A percentile compares a stretch with the other conserved stretches of the same genome.
Conservation (phyloP, 148 eudicot species). For the Limonium bicolor region DNA sequence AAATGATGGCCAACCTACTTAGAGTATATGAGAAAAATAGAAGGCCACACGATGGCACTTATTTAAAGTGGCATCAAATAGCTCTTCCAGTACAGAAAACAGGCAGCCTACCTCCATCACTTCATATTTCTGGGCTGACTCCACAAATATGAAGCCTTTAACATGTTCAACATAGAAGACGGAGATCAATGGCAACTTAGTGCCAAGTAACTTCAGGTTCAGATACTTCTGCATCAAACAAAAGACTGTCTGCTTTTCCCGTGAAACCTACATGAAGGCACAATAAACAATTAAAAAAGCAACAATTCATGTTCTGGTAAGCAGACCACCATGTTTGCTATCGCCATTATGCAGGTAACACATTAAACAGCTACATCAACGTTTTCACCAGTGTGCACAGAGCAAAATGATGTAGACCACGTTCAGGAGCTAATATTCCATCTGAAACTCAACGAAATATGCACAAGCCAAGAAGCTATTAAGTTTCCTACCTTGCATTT, state of each 20-base stretch:
- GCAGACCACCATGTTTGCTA: too few species aligned
- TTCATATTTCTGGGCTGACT: conserved; percentile 69
- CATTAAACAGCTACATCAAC: too few species aligned
- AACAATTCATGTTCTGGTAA: too few species aligned
- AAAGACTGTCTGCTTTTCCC: conserved; percentile 78
- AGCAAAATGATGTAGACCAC: neutral
- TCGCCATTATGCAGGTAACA: too few species aligned
- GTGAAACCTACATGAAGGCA: conserved; percentile 93
- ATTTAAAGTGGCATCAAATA: too few species aligned
- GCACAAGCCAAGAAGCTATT: neutral
- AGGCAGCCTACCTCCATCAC: conserved; percentile 47
- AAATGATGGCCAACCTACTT: neutral
- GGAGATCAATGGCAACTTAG: conserved; percentile 65
- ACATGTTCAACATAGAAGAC: conserved; percentile 73
- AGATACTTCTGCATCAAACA: conserved; percentile 83
- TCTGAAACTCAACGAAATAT: neutral
- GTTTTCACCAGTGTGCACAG: too few species aligned
- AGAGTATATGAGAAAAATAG: neutral
- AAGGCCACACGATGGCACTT: too few species aligned
- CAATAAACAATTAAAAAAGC: too few species aligned
- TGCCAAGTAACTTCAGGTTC: conserved; percentile 51
- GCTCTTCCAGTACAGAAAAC: conserved; percentile 4
- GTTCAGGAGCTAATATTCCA: neutral
- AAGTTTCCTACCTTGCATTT: conserved; percentile 70
- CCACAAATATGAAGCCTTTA: conserved; percentile 78